Evolutionary conservation across 441 rosid species (phyloP).

Genomic region (Syzygium malaccense): DNA sequence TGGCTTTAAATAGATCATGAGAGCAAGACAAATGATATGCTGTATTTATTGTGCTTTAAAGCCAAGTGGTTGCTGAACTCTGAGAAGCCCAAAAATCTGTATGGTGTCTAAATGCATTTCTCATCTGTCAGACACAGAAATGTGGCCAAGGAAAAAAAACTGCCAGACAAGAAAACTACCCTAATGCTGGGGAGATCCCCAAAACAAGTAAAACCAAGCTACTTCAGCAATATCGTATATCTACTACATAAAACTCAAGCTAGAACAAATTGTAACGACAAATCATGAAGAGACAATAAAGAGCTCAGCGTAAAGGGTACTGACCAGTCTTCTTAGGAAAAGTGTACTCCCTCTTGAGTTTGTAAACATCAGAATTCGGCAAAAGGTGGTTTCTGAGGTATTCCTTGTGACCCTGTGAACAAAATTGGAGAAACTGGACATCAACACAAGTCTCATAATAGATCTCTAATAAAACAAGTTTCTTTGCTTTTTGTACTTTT

Average conservation of each 20-base stretch:
- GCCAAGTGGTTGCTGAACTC: not conserved
- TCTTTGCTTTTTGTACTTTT: not conserved
- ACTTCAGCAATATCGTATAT: not conserved
- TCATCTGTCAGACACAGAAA: not conserved
- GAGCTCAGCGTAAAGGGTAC: not conserved
- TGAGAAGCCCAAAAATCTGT: not conserved
- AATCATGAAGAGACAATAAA: not conserved
- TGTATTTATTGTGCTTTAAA: not conserved
- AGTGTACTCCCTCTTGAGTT: not conserved
- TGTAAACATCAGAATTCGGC: not conserved
- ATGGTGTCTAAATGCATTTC: not conserved
- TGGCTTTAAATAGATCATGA: not conserved
- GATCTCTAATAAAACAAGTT: not conserved
- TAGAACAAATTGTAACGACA: not conserved
- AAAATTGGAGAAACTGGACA: constrained; percentile 3
- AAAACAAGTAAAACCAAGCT: not conserved
- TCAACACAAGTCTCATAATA: constrained; percentile 6
- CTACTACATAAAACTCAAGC: not conserved
- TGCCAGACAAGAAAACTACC: not conserved
- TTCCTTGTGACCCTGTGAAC: constrained; percentile 53
- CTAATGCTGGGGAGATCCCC: not conserved
- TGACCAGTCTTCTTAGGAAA: not conserved
- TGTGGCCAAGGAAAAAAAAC: not conserved
- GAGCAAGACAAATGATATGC: not conserved
- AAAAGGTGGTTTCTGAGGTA: not conserved